Evolutionary conservation across 2,329 filamentous ascomycete species (phyloP).

Genomic region (Zalaria obscura): DNA sequence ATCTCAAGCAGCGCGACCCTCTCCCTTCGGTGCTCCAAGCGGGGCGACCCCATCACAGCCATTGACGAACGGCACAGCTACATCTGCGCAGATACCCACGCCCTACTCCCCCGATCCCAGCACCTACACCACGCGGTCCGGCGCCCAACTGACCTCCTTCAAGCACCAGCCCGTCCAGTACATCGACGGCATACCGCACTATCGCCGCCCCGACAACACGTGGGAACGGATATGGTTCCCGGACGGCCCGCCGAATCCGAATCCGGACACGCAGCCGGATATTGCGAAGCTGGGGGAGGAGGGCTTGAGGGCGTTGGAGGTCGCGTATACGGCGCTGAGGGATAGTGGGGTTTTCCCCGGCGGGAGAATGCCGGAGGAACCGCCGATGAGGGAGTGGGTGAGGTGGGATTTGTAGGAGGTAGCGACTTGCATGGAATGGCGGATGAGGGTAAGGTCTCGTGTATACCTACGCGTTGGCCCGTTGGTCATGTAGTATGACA

Average conservation of each 20-base stretch:
- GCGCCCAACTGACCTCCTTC: slow-evolving; percentile 40
- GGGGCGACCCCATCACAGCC: background rate
- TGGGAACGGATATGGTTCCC: slow-evolving; percentile 61
- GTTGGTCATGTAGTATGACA: too few relatives aligned
- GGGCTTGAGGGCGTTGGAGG: slow-evolving; percentile 36
- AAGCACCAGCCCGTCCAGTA: slow-evolving; percentile 52
- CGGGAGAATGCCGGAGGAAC: slow-evolving; percentile 59
- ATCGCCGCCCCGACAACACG: slow-evolving; percentile 38
- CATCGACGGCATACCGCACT: slow-evolving; percentile 35
- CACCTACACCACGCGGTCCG: slow-evolving; percentile 29
- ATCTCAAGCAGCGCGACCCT: too few relatives aligned
- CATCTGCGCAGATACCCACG: slow-evolving; percentile 6
- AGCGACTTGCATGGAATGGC: too few relatives aligned
- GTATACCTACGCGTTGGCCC: too few relatives aligned
- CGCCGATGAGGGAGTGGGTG: slow-evolving; percentile 60
- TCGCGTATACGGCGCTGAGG: slow-evolving; percentile 50
- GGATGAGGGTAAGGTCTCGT: too few relatives aligned
- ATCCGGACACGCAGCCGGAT: slow-evolving; percentile 44
- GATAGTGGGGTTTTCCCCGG: slow-evolving; percentile 54
- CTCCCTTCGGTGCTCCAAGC: background rate
- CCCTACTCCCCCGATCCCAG: slow-evolving; percentile 16
- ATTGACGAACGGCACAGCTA: background rate
- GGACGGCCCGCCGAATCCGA: slow-evolving; percentile 45
- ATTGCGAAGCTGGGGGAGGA: slow-evolving; percentile 44
- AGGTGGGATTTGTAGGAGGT: too few relatives aligned